Evolutionary conservation across 306 rosid species (phyloP).

Genomic region (Biancaea sappan): DNA sequence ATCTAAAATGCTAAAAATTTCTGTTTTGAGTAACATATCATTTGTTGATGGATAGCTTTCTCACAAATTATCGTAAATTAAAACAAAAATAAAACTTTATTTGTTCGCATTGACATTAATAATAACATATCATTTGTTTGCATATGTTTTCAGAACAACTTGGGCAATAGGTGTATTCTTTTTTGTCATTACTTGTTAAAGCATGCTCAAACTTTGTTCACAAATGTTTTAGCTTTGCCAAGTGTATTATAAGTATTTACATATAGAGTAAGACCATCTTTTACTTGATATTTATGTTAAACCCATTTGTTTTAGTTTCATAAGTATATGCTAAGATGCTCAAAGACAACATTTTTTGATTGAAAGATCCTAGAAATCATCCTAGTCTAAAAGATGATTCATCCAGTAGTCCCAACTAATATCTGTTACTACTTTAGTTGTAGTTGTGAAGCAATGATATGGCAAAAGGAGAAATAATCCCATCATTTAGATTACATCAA

Average conservation of each 20-base stretch:
- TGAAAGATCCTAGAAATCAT: neutral
- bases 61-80: neutral
- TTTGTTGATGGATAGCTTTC: neutral
- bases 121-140: no score
- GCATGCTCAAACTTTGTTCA: no score
- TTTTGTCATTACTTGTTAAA: no score
- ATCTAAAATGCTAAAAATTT: no score
- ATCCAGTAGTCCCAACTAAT: neutral
- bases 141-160: no score
- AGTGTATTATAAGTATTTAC: neutral
- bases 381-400: neutral
- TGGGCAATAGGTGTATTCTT: no score
- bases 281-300: neutral
- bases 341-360: neutral
- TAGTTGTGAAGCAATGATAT: no score
- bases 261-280: neutral
- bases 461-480: no score
- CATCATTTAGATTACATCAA: no score
- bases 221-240: no score
- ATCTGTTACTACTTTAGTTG: no score
- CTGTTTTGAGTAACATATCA: no score
- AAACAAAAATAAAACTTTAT: neutral
- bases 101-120: neutral
- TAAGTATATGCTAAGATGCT: neutral
- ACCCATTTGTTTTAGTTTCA: neutral